These are phyloP conservation scores for Leptographium flavum DNA, from an alignment of 2,329 filamentous ascomycete species.

Conservation along the genomic window DNA sequence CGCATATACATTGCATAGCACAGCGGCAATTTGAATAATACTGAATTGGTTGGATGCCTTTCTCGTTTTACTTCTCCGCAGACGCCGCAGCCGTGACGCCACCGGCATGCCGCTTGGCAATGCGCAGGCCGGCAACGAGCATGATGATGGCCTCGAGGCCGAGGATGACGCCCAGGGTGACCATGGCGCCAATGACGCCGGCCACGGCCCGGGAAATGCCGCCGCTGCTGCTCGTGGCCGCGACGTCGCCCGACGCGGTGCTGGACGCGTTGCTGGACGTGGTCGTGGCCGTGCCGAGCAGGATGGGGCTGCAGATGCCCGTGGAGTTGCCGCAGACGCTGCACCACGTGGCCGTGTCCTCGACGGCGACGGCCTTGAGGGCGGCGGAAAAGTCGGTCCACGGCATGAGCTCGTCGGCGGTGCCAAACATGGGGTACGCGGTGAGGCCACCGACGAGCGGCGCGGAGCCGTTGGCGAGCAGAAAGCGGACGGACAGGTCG, in stretches of 20 bases:
- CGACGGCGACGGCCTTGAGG: constrained; percentile 54
- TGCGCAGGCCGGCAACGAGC: constrained; percentile 26
- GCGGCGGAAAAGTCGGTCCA: constrained; percentile 54
- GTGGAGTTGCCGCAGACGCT: constrained; percentile 57
- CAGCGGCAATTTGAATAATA: no score
- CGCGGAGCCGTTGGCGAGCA: constrained; percentile 45
- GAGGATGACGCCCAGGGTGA: constrained; percentile 38
- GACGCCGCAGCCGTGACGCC: constrained; percentile 5
- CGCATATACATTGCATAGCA: no score
- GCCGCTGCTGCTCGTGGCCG: constrained; percentile 13
- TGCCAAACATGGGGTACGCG: constrained; percentile 46
- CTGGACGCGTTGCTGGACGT: constrained; percentile 12
- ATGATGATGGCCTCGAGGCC: constrained; percentile 29
- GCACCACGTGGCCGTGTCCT: constrained; percentile 58
- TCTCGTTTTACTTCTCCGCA: no score
- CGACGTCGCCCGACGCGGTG: constrained; percentile 8
- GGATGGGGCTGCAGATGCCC: constrained; percentile 41
- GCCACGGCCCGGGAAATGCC: constrained; percentile 58
- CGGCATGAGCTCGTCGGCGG: constrained; percentile 36
- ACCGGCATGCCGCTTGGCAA: constrained; percentile 27
- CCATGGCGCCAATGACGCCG: constrained; percentile 65
- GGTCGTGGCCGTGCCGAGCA: constrained; percentile 14
- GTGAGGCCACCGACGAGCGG: constrained; percentile 31
- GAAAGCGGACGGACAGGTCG: constrained; percentile 44
- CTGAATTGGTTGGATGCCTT: no score